Evolutionary conservation across 768 basidiomycete species (phyloP).

Genomic region (Myochromella boudieri): DNA sequence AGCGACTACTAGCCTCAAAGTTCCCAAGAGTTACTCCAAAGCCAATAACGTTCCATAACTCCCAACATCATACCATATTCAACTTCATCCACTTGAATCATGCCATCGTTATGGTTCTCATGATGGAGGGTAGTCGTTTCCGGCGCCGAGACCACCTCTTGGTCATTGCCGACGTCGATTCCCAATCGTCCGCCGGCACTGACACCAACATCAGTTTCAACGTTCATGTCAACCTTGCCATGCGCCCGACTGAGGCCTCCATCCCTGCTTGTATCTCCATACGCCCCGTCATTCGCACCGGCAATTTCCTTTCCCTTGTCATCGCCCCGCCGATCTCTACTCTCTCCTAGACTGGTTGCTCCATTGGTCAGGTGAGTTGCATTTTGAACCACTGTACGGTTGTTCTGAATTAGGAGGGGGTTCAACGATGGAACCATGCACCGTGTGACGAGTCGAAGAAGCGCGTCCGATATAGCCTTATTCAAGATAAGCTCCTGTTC

Average conservation of each 20-base stretch:
- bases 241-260: slow-evolving; percentile 2
- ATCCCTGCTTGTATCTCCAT: slow-evolving; percentile 8
- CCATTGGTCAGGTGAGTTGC: neutral
- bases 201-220: slow-evolving; percentile 6
- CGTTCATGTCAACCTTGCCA: slow-evolving; percentile 7
- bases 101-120: slow-evolving; percentile 9
- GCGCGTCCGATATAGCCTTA: slow-evolving; percentile 15
- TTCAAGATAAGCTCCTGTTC: slow-evolving; percentile 9
- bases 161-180: slow-evolving; percentile 8
- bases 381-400: neutral
- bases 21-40: slow-evolving; percentile 20
- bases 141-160: slow-evolving; percentile 7
- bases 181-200: slow-evolving; percentile 14
- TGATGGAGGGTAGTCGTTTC: slow-evolving; percentile 5
- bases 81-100: slow-evolving; percentile 32
- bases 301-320: neutral
- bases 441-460: slow-evolving; percentile 14
- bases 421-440: slow-evolving; percentile 12
- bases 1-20: too few species aligned
- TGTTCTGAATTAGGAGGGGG: neutral
- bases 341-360: neutral
- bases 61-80: slow-evolving; percentile 38
- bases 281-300: neutral
- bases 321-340: neutral
- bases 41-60: slow-evolving; percentile 36